A percentile compares a stretch with the other conserved stretches of the same genome.
phyloP scores from a whole-genome alignment of 805 yeast species.

The Schizosaccharomyces lindneri region DNA sequence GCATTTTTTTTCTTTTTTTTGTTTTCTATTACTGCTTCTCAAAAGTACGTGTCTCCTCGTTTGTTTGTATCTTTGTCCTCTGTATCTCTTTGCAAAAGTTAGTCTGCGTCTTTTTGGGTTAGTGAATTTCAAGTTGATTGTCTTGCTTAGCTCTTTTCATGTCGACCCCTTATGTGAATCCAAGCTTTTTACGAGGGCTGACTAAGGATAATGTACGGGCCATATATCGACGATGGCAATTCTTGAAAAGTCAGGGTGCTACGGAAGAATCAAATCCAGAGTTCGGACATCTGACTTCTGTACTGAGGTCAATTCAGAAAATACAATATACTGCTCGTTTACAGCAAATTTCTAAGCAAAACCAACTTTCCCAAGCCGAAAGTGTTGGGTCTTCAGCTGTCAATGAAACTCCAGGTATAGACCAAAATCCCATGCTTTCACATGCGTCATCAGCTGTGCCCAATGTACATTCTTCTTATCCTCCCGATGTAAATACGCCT shows the following conservation, averaged over 20 bases:
- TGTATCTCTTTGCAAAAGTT: too few relatives aligned
- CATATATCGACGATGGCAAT: not conserved
- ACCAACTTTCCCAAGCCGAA: not conserved
- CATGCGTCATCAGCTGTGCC: not conserved
- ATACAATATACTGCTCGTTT: constrained; percentile 6
- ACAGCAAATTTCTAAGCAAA: not conserved
- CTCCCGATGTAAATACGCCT: not conserved
- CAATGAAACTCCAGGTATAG: not conserved
- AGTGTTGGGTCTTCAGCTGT: not conserved
- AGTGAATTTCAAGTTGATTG: too few relatives aligned
- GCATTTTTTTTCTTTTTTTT: too few relatives aligned
- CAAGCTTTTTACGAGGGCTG: not conserved
- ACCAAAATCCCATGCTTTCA: not conserved
- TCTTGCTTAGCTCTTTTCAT: not conserved
- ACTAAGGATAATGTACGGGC: not conserved
- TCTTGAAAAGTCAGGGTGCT: constrained; percentile 19
- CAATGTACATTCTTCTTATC: not conserved
- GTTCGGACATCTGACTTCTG: constrained; percentile 28
- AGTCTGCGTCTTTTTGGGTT: too few relatives aligned
- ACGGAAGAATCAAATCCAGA: constrained; percentile 31
- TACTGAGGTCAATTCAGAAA: constrained; percentile 21
- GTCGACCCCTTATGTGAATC: not conserved
- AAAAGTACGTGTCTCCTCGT: too few relatives aligned
- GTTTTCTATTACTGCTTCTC: too few relatives aligned
- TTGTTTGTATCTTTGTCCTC: too few relatives aligned